These are phyloP conservation scores for Glycine latifolia DNA, from an alignment of 306 rosid species.

Conservation along the genomic window DNA sequence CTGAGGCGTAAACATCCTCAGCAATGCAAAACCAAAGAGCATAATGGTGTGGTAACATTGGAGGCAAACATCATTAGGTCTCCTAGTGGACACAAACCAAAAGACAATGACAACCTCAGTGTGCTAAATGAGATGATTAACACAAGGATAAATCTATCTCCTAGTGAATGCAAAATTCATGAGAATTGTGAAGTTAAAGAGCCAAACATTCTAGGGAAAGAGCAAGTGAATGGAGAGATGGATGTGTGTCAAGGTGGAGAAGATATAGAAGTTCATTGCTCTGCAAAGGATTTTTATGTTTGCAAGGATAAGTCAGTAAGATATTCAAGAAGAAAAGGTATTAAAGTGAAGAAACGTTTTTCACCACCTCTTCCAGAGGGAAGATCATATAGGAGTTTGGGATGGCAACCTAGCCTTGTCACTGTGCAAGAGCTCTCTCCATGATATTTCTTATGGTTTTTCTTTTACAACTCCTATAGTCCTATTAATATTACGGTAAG, in stretches of 20 bases:
- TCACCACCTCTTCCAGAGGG: conserved; percentile 69
- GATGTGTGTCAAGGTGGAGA: no score
- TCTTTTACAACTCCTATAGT: background rate
- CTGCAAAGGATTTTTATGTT: conserved; percentile 54
- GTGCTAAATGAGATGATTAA: conserved; percentile 35
- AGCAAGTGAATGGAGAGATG: conserved; percentile 5
- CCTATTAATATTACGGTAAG: conserved; percentile 9
- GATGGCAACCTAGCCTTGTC: conserved; percentile 77
- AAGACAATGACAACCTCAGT: conserved; percentile 28
- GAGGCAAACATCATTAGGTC: conserved; percentile 12
- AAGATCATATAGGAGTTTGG: conserved; percentile 45
- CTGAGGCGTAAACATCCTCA: conserved; percentile 55
- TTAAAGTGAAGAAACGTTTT: conserved; percentile 61
- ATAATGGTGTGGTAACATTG: background rate
- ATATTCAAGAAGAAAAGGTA: conserved; percentile 48
- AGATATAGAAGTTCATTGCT: conserved; percentile 41
- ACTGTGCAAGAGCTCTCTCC: conserved; percentile 77
- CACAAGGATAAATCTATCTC: conserved; percentile 30
- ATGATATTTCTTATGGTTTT: conserved; percentile 44
- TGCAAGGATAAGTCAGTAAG: conserved; percentile 42
- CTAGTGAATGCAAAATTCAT: conserved; percentile 15
- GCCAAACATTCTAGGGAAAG: background rate
- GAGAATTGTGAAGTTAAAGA: conserved; percentile 26
- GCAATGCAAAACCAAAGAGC: conserved; percentile 29
- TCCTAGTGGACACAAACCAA: conserved; percentile 26